Evolutionary conservation across 441 rosid species (phyloP).

Genomic region (Croton laevigatus): DNA sequence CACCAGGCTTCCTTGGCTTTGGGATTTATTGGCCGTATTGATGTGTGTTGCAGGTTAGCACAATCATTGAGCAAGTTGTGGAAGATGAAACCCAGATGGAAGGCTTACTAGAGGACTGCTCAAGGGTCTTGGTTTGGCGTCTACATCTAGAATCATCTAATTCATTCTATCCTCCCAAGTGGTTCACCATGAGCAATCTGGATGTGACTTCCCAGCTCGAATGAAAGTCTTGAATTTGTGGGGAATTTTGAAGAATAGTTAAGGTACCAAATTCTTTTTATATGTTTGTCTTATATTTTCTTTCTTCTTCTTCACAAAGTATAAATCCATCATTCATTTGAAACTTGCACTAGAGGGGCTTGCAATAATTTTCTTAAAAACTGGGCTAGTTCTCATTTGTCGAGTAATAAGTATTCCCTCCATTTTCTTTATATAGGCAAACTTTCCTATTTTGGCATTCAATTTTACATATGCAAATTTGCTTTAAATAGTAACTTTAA

Average conservation of each 20-base stretch:
- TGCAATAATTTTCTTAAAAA: not conserved
- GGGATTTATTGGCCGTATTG: conserved; percentile 8
- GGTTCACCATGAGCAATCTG: conserved; percentile 45
- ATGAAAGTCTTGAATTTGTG: conserved; percentile 23
- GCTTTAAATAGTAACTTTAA: too few species aligned
- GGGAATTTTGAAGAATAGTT: conserved; percentile 17
- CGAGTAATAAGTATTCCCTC: too few species aligned
- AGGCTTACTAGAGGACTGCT: conserved; percentile 44
- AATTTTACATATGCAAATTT: too few species aligned
- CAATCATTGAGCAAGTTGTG: conserved; percentile 55
- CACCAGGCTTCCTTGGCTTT: not conserved
- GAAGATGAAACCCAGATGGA: conserved; percentile 78
- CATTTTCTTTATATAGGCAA: too few species aligned
- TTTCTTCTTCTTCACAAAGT: not conserved
- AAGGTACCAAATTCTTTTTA: conserved; percentile 26
- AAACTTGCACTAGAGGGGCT: not conserved
- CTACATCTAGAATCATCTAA: conserved; percentile 29
- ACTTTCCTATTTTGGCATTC: too few species aligned
- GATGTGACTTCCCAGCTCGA: conserved; percentile 36
- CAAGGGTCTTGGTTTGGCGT: conserved; percentile 55
- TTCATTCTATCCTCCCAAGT: conserved; percentile 42
- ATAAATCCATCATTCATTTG: not conserved
- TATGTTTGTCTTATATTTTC: not conserved
- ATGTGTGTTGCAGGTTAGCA: conserved; percentile 38
- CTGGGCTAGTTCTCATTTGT: not conserved